These are phyloP conservation scores for Tuber indicum DNA, from an alignment of 495 filamentous ascomycete genomes.

Conservation along the genomic window DNA sequence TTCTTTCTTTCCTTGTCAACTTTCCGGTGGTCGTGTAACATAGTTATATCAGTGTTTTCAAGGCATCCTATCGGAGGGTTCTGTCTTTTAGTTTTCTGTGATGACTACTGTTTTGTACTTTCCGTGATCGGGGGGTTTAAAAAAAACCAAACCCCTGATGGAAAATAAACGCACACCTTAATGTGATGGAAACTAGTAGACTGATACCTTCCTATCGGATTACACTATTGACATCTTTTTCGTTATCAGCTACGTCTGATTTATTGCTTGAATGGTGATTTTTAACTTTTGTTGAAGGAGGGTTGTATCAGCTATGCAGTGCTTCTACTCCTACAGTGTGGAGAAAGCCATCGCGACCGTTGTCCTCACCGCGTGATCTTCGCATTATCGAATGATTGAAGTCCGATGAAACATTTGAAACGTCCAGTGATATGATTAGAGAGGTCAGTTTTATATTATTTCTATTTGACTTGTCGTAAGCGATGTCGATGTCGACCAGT, in stretches of 20 bases:
- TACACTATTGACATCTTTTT: neutral
- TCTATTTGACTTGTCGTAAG: neutral
- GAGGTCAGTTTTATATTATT: neutral
- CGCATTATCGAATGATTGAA: neutral
- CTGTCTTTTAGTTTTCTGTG: neutral
- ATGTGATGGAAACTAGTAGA: neutral
- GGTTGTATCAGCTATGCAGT: neutral
- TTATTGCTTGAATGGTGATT: neutral
- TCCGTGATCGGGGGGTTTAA: neutral
- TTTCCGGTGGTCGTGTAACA: constrained; percentile 35
- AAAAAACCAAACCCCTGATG: neutral
- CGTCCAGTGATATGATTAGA: neutral
- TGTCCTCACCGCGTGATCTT: neutral
- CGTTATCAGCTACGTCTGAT: neutral
- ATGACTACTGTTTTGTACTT: neutral
- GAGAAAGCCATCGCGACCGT: neutral
- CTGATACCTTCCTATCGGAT: neutral
- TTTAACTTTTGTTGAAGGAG: neutral
- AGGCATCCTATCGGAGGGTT: neutral
- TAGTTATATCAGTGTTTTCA: constrained; percentile 20
- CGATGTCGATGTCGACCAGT: neutral
- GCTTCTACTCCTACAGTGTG: neutral
- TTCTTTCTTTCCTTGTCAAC: constrained; percentile 33
- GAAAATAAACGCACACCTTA: neutral
- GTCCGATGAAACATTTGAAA: neutral